These are phyloP conservation scores for Heterobasidion parviporum DNA, from an alignment of 1,284 basidiomycete genomes.

Conservation along the genomic window DNA sequence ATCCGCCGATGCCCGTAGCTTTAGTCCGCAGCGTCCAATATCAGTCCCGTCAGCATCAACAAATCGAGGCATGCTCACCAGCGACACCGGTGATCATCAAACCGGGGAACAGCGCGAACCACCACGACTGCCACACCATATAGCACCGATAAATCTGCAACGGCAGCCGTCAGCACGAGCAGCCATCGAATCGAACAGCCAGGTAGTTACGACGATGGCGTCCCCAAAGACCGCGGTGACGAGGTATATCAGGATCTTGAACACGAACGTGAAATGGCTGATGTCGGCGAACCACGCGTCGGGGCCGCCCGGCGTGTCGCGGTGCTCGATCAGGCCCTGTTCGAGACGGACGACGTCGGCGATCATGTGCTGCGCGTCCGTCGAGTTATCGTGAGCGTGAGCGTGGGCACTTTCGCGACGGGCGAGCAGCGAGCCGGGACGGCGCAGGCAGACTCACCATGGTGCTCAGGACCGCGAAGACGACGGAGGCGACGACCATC, in stretches of 20 bases:
- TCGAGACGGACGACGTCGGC: constrained; percentile 16
- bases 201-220: constrained; percentile 5
- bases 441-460: not conserved
- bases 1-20: not conserved
- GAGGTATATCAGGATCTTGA: constrained; percentile 18
- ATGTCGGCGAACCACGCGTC: constrained; percentile 15
- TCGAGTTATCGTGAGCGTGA: not conserved
- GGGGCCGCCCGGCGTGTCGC: constrained; percentile 15
- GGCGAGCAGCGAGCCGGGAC: too few species aligned
- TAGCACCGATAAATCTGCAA: constrained; percentile 5
- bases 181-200: not conserved
- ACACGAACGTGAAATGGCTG: constrained; percentile 14
- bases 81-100: not conserved
- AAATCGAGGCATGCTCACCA: not conserved
- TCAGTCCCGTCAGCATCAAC: not conserved
- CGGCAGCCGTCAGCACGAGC: not conserved
- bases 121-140: constrained; percentile 1
- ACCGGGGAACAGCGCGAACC: not conserved
- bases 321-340: constrained; percentile 14
- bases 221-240: constrained; percentile 12
- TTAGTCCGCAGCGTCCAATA: not conserved
- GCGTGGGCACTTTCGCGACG: not conserved
- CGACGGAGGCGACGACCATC: constrained; percentile 5
- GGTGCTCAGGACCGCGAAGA: constrained; percentile 4
- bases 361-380: constrained; percentile 10